phyloP scores from a whole-genome alignment of 164 flowering plant genomes.

The Chimonanthus praecox region DNA sequence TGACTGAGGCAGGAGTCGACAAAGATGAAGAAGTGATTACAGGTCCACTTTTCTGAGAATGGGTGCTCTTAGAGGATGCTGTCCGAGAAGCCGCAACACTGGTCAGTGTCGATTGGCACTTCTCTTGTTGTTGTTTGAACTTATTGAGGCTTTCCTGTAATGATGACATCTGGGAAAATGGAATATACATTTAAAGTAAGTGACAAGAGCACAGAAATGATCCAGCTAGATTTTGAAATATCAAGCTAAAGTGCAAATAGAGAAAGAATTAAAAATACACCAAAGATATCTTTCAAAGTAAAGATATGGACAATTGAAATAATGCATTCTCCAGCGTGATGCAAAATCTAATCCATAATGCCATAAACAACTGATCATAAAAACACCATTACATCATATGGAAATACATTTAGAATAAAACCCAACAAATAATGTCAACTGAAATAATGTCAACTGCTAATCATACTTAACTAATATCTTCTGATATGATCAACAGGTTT shows the following conservation, averaged over 20 bases:
- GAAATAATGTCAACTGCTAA: too few relatives aligned
- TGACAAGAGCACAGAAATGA: background rate
- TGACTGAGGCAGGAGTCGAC: constrained; percentile 38
- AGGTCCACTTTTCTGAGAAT: constrained; percentile 23
- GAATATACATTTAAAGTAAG: background rate
- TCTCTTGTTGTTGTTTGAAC: constrained; percentile 65
- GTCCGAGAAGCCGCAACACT: constrained; percentile 32
- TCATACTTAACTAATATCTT: too few relatives aligned
- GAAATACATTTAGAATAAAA: too few relatives aligned
- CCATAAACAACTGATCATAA: too few relatives aligned
- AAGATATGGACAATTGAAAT: too few relatives aligned
- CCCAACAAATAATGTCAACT: too few relatives aligned
- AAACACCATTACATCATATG: too few relatives aligned
- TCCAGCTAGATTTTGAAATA: background rate
- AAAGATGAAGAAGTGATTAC: constrained; percentile 13
- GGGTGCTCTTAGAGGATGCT: constrained; percentile 26
- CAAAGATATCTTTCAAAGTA: background rate
- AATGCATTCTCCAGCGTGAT: too few relatives aligned
- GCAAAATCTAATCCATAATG: too few relatives aligned
- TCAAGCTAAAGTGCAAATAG: background rate
- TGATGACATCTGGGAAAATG: constrained; percentile 8
- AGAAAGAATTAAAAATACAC: background rate
- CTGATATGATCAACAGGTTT: too few relatives aligned
- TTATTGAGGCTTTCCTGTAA: constrained; percentile 40
- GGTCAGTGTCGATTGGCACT: constrained; percentile 47